phyloP scores from a whole-genome alignment of 352 stramenopile genomes.

The Globisporangium cederbergense region DNA sequence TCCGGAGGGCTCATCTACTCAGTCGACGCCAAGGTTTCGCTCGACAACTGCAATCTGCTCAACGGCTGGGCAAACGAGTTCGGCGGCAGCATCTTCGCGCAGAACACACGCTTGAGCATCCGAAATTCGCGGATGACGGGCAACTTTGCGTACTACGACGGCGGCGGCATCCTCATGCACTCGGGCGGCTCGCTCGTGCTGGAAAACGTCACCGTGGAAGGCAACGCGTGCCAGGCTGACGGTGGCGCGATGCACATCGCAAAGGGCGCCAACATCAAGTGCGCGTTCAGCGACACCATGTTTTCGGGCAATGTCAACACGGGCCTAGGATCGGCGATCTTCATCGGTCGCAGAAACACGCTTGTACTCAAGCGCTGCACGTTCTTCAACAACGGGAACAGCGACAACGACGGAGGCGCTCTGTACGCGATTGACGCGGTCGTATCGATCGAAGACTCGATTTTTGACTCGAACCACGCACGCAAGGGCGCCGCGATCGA shows the following conservation, averaged over 20 bases:
- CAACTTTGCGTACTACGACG: conserved; percentile 62
- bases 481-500: conserved; percentile 46
- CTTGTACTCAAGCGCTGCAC: conserved; percentile 19
- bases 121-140: conserved; percentile 24
- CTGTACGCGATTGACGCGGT: conserved; percentile 43
- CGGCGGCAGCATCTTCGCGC: conserved; percentile 44
- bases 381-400: conserved; percentile 34
- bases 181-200: conserved; percentile 26
- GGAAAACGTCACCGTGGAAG: conserved; percentile 17
- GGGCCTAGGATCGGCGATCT: conserved; percentile 47
- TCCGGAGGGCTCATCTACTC: conserved; percentile 51
- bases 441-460: conserved; percentile 26
- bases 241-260: conserved; percentile 47
- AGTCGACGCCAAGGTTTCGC: conserved; percentile 17
- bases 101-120: conserved; percentile 20
- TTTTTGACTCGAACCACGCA: conserved; percentile 43
- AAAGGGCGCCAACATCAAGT: conserved; percentile 25
- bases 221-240: conserved; percentile 41
- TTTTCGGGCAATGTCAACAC: conserved; percentile 47
- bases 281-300: conserved; percentile 23
- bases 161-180: conserved; percentile 51
- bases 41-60: conserved; percentile 35
- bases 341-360: conserved; percentile 49
- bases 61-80: conserved; percentile 42
- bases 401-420: conserved; percentile 36